These are phyloP conservation scores for Talaromyces sp. DNA, from an alignment of 2,329 filamentous ascomycete genomes.

Conservation along the genomic window DNA sequence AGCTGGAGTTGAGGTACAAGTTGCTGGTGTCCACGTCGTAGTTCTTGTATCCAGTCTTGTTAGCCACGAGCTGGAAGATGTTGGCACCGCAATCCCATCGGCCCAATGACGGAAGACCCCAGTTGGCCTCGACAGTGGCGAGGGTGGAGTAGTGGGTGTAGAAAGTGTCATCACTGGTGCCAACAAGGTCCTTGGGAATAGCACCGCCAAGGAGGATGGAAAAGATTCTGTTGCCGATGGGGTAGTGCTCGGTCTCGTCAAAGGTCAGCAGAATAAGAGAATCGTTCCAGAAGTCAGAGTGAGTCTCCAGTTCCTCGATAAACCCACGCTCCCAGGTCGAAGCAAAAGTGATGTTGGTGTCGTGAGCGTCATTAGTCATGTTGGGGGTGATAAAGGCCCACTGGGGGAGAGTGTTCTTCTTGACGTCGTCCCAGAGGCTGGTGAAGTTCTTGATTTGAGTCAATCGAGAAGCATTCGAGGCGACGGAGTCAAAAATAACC, in stretches of 20 bases:
- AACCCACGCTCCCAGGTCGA: conserved; percentile 64
- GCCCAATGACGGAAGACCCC: conserved; percentile 63
- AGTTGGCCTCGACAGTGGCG: conserved; percentile 64
- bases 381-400: conserved; percentile 52
- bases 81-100: conserved; percentile 70
- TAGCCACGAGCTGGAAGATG: conserved; percentile 58
- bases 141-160: conserved; percentile 70
- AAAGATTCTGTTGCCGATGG: conserved; percentile 62
- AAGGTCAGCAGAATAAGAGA: conserved; percentile 73
- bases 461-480: conserved; percentile 54
- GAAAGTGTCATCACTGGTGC: conserved; percentile 63
- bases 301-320: conserved; percentile 62
- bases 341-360: conserved; percentile 63
- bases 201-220: conserved; percentile 68
- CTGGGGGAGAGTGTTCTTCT: conserved; percentile 61
- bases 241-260: conserved; percentile 71
- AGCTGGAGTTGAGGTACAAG: conserved; percentile 51
- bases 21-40: conserved; percentile 34
- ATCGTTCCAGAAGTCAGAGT: conserved; percentile 67
- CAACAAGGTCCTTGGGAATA: conserved; percentile 59
- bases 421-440: conserved; percentile 63
- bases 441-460: conserved; percentile 69
- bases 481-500: conserved; percentile 62
- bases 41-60: conserved; percentile 53
- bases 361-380: conserved; percentile 66